Evolutionary conservation across 2,329 filamentous ascomycete species (phyloP), one percentile per base, ranked within the genome.

Genomic region (Cercospora sojina): DNA sequence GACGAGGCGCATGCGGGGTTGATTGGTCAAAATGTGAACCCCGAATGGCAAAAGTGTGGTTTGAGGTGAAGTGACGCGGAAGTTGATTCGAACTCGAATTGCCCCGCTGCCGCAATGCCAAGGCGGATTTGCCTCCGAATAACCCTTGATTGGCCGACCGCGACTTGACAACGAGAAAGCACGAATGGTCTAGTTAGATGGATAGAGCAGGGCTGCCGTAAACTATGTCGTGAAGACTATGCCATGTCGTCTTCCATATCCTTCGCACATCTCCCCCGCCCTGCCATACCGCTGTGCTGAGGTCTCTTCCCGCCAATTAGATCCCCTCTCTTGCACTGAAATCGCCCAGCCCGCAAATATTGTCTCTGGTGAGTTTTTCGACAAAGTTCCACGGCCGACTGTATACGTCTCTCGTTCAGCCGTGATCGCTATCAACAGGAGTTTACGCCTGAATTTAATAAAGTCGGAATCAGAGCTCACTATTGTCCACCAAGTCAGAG

Each of bases 41-140:
- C 27, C 18, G 41, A 59, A 47, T 13, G 29, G 62, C 62, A 64
- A 64, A 64, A 58, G 18, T 47, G 51, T 58, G 29, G 51, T 32
- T n/a, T 20, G 32, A 35, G 38, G 49, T 56, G 61, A 57, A 57
- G 27, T 32, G 53, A 32, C 53, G 29, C 53, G 53, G 53, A 57
- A 53, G 47, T 53, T n/a, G 53, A 57, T 57, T 57, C 53, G 53
- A 57, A 57, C 53, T 57, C 53, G n/a, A 57, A 18, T 57, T n/a
- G 18, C 53, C 53, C 53, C 53, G 31, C 53, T 18, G n/a, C 53
- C 9, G 13, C 8, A 31, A 35, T n/a, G 53, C 53, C 53, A 32
- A 57, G 16, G 25, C 31, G 53, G 53, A 20, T 1, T 23, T 51
- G 47, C 13, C 2, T 13, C 47, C 12, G 18, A 5, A 13, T 1